Evolutionary conservation across 1,284 basidiomycete genomes (phyloP), one percentile per base, ranked within the genome.

Genomic region (Cutaneotrichosporon mucoides): DNA sequence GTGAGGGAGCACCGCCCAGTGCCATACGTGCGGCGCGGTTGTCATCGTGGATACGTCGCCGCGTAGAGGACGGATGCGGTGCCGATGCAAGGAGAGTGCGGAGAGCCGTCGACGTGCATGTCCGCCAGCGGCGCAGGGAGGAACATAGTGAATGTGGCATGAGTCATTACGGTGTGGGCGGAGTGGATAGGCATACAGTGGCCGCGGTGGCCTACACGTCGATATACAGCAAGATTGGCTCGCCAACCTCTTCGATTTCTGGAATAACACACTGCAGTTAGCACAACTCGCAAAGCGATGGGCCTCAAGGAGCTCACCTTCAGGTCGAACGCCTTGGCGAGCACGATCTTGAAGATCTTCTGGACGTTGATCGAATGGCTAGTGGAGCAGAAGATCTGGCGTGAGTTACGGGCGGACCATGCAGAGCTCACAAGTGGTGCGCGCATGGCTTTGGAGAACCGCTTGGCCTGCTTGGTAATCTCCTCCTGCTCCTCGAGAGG

Each of bases 281-380:
- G 59, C 41, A 35, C 24, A 5, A 5, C 8, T 16, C 36, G 15
- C 38, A 34, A 47, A 2, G 33, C 8, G 34, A 16, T 47, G 11
- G 7, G 24, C 24, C 24, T 24, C 24, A 24, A 24, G 24, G 24
- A 42, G 55, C 72, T 47, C 48, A 76, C 76, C 65, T 79, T 79
- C 34, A 79, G 71, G 64, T 79, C 79, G 56, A 80, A 81, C 5
- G 76, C 76, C 65, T 80, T 78, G 6, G 79, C 77, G 15, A 76
- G 68, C 12, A 75, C 76, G 48, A 77, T 78, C 67, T 97, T 96
- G 86, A 97, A 97, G 69, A 98, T 98, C 84, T 98, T 96, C 83
- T 98, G 95, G 55, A 99, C 94, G 77, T 99, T 98, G 82, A 98
- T 96, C 61, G 92, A 92, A 67, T 94, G 92, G 43, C 90, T 91